Base-by-base conservation (phyloP, 129 eudicot genomes). In the Helichrysum umbraculigerum region DNA sequence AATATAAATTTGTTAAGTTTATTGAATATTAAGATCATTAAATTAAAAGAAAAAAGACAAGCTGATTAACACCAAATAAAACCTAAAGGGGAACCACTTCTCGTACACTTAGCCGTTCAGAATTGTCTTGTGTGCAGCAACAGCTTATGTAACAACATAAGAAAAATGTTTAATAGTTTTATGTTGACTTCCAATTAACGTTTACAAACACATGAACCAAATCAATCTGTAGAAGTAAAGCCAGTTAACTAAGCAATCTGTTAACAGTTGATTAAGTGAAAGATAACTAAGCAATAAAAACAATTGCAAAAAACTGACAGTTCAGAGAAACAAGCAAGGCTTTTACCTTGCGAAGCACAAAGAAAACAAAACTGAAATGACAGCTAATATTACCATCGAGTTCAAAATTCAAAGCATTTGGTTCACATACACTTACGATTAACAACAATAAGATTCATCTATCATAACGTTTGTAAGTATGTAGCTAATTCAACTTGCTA, bases 401-500 rank as follows among this genome's bases (percentile, higher is more conserved):
- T 72, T 57, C 56, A 72, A 56, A 34, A 20, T 56, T 21, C 7
- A 72, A 57, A 61, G 29, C 29, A 61, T 6, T 12, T 25, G 22
- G 61, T 64, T 64, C 42, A 15, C 42, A 65, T 6, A 14, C 70
- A 33, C 22, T 30, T 32, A 33, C 17, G n/a, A 32, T 29, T 30
- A 65, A 65, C 54, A 66, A 37, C 50, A 64, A 1, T 32, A 64
- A 64, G 69, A 64, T 14, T 29, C 69, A 15, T 17, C 54, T 35
- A 34, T 66, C 44, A 44, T 65, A 15, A 65, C 17, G 21, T 30
- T 33, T 30, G 17, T 12, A 32, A 39, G 39, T n/a, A 25, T 64
- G 29, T n/a, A 57, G 80, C 19, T 84, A 90, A 81, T 86, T 86
- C 90, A 91, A 82, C 80, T 85, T 86, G 57, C 76, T 81, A 75